These are phyloP conservation scores for Trypanosoma rangeli DNA, from an alignment of 208 protist genomes.

Conservation along the genomic window DNA sequence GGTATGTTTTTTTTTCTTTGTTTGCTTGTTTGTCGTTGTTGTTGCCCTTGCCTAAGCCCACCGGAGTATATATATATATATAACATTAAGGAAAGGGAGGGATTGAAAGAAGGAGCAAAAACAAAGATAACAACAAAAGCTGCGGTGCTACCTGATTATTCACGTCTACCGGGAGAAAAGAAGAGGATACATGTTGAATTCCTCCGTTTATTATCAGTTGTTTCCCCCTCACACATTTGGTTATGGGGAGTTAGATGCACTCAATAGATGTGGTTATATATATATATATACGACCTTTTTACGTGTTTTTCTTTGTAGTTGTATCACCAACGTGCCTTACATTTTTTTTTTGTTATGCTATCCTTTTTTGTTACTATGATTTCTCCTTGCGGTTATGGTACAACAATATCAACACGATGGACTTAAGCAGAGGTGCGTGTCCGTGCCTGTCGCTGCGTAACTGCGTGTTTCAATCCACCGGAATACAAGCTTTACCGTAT, in stretches of 20 bases:
- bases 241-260: neutral
- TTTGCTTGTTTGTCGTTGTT: no score
- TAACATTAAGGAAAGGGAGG: neutral
- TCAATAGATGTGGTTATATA: neutral
- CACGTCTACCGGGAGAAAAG: neutral
- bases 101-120: neutral
- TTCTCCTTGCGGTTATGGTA: neutral
- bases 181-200: neutral
- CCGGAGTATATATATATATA: no score
- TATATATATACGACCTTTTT: neutral
- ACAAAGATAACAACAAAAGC: neutral
- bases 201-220: constrained; percentile 1
- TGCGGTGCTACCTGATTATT: neutral
- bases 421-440: neutral
- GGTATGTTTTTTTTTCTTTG: no score
- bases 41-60: no score
- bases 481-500: neutral
- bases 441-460: neutral
- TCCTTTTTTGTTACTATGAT: neutral
- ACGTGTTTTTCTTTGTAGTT: neutral
- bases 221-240: neutral
- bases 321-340: neutral
- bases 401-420: neutral
- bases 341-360: neutral
- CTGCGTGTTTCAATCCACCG: neutral